These are phyloP conservation scores for Guillardia theta DNA, from an alignment of 78 protist species.

Conservation along the genomic window DNA sequence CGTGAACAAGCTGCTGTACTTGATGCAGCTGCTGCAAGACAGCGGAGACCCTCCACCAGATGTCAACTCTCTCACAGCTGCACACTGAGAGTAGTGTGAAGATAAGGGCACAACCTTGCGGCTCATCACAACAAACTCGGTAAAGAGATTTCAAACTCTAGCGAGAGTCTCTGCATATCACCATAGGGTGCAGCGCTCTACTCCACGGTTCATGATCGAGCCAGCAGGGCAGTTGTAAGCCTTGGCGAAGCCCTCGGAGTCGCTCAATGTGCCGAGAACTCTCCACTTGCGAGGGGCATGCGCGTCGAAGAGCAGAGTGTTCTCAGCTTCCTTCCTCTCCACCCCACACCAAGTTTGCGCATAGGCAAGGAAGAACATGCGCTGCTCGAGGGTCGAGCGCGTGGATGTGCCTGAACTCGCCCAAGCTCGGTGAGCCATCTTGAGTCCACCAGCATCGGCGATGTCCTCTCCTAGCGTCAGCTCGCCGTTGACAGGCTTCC, in stretches of 20 bases:
- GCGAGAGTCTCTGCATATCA: no score
- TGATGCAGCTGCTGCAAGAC: no score
- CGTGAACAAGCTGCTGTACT: no score
- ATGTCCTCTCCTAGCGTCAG: constrained; percentile 22
- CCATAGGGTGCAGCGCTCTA: no score
- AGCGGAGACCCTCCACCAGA: no score
- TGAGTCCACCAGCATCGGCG: constrained; percentile 20
- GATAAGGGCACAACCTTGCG: no score
- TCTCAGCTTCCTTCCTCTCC: not conserved
- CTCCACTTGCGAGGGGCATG: constrained; percentile 19
- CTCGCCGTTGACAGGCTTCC: constrained; percentile 7
- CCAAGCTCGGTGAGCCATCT: not conserved
- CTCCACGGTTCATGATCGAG: no score
- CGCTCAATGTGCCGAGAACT: not conserved
- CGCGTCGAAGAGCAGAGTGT: not conserved
- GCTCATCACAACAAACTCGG: no score
- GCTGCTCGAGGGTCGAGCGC: not conserved
- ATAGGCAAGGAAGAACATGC: not conserved
- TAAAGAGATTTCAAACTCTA: no score
- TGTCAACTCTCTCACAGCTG: no score
- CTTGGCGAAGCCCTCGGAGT: not conserved
- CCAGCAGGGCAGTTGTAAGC: not conserved
- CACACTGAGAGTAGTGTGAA: no score
- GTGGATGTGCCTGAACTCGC: not conserved
- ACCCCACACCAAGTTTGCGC: not conserved